These are phyloP conservation scores for Nowakowskiella sp. DNA, from an alignment of 192 early-diverging fungal genomes.

Conservation along the genomic window DNA sequence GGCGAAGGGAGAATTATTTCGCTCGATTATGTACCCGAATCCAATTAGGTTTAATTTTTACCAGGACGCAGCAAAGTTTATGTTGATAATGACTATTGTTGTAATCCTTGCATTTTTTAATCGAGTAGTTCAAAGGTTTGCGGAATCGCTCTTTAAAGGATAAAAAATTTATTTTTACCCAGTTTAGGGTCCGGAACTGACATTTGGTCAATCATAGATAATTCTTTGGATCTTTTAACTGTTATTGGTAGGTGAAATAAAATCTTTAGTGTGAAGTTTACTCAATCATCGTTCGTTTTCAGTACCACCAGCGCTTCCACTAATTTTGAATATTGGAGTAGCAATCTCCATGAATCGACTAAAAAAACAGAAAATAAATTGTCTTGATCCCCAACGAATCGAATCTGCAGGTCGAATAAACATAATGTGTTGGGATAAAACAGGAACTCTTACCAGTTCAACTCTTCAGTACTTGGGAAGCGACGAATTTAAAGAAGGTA, in stretches of 20 bases:
- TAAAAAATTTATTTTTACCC: background rate
- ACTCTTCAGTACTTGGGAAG: constrained; percentile 6
- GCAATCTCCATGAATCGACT: constrained; percentile 25
- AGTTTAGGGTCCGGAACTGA: constrained; percentile 5
- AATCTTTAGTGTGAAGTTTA: no score
- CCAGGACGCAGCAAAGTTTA: constrained; percentile 31
- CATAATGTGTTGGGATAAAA: constrained; percentile 46
- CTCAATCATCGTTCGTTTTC: background rate
- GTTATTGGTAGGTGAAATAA: constrained; percentile 22
- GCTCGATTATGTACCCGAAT: constrained; percentile 33
- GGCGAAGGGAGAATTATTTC: constrained; percentile 36
- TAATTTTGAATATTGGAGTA: constrained; percentile 35
- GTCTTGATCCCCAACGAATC: constrained; percentile 33
- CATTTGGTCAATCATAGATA: background rate
- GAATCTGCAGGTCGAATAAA: constrained; percentile 34
- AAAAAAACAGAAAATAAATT: constrained; percentile 26
- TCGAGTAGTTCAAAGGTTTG: constrained; percentile 21
- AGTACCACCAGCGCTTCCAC: constrained; percentile 39
- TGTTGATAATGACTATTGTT: constrained; percentile 23
- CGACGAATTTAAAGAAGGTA: constrained; percentile 1
- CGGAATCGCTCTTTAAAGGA: background rate
- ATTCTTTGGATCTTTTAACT: constrained; percentile 37
- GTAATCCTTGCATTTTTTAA: constrained; percentile 33
- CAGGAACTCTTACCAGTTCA: constrained; percentile 21
- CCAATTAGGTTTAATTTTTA: constrained; percentile 37